Evolutionary conservation across 1,284 basidiomycete genomes (phyloP), one percentile per base, ranked within the genome.

Genomic region (Porphyrellus sp.): DNA sequence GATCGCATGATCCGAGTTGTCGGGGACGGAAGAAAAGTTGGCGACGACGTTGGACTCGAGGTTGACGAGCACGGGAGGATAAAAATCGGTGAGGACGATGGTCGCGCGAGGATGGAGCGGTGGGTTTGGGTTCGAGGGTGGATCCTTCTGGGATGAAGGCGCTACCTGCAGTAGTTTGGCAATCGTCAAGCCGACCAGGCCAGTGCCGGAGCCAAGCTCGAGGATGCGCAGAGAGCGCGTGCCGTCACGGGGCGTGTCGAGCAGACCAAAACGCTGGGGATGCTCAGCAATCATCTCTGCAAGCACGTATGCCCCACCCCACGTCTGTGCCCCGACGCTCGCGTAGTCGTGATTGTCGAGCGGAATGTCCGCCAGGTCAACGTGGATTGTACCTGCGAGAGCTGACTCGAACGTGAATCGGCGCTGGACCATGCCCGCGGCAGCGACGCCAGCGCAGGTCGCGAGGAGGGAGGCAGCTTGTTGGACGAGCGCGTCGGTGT

Each of bases 131-230:
- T 33, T 21, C 8, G 34, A 3, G 8, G n/a, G 7, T 11, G 34
- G 12, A 8, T 9, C 18, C 15, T n/a, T 16, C 31, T 25, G 7
- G 34, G 7, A 28, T 48, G 30, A 33, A 50, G 48, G 46, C 11
- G 33, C 57, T 1, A 42, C 45, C 31, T 77, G 59, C 35, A 85
- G 68, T 0, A 86, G 56, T 48, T 81, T 82, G 27, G 77, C 82
- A 2, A 81, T 67, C 5, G 80, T 76, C n/a, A 93, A 68, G 52
- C 86, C 84, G n/a, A 93, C 83, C 8, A 95, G 74, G 0, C 93
- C 93, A 0, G 93, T 96, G 0, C 93, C 93, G 0, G 93, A 88
- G 5, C 93, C 93, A 0, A 96, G 77, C 68, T 95, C 93, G 13
- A 96, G 76, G 16, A 91, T 74, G 4, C 89, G 76, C 16, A 83